Evolutionary conservation across 345 rosid genomes (phyloP).

Genomic region (Psidium friedrichsthalianum): DNA sequence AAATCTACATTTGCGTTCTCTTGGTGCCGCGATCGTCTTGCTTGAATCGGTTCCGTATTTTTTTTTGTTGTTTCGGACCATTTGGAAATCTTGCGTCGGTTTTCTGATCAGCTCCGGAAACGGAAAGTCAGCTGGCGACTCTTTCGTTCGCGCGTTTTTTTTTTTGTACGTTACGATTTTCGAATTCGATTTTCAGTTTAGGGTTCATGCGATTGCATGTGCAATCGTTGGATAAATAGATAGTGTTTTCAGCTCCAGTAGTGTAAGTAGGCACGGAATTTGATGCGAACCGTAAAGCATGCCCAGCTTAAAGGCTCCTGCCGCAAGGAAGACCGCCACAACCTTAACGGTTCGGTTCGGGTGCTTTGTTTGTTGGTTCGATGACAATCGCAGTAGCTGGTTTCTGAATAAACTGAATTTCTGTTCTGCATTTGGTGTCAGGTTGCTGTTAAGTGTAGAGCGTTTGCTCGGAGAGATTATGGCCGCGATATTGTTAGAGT

Average conservation of each 20-base stretch:
- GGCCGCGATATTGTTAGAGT: slow-evolving; percentile 79
- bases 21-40: background rate
- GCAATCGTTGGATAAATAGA: background rate
- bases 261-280: background rate
- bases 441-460: slow-evolving; percentile 92
- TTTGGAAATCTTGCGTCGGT: background rate
- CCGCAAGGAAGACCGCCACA: background rate
- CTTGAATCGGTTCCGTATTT: background rate
- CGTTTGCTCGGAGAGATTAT: slow-evolving; percentile 44
- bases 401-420: background rate
- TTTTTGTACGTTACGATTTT: background rate
- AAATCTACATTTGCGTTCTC: background rate
- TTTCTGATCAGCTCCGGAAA: background rate
- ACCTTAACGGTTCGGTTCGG: slow-evolving; percentile 1
- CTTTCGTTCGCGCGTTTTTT: background rate
- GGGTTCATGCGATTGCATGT: background rate
- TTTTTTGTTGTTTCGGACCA: background rate
- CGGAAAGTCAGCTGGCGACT: background rate
- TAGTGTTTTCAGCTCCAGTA: background rate
- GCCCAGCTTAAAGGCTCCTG: slow-evolving; percentile 6
- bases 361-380: background rate
- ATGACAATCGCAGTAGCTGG: background rate
- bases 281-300: background rate
- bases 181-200: background rate
- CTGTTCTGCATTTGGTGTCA: slow-evolving; percentile 1